phyloP scores from a whole-genome alignment of 2,329 filamentous ascomycete genomes.

The Metarhizium guizhouense region DNA sequence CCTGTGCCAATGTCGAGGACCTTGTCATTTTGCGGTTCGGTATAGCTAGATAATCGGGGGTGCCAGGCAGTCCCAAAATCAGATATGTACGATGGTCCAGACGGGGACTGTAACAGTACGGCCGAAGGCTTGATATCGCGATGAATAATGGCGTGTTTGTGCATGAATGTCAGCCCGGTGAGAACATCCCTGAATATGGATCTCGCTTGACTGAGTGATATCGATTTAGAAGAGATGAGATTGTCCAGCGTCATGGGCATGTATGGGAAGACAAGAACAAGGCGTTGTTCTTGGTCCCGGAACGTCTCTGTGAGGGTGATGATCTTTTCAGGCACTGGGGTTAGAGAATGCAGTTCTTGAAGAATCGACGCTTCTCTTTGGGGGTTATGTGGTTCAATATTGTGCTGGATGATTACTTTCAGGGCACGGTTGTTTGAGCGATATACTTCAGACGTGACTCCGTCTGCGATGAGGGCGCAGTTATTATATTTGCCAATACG shows the following conservation, averaged over 20 bases:
- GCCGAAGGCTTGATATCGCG: conserved; percentile 93
- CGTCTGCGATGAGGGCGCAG: conserved; percentile 50
- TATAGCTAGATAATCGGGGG: conserved; percentile 42
- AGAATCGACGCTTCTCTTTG: conserved; percentile 72
- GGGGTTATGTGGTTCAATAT: conserved; percentile 75
- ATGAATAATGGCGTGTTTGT: conserved; percentile 72
- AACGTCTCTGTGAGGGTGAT: conserved; percentile 68
- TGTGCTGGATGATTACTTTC: conserved; percentile 71
- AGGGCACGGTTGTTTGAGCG: conserved; percentile 58
- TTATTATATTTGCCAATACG: conserved; percentile 44
- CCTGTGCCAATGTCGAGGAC: conserved; percentile 92
- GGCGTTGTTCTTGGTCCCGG: conserved; percentile 57
- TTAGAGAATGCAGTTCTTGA: conserved; percentile 37
- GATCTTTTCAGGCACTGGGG: conserved; percentile 22
- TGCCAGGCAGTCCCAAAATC: conserved; percentile 94
- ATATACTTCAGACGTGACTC: conserved; percentile 79
- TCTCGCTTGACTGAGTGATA: conserved; percentile 23
- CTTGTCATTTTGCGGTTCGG: conserved; percentile 63
- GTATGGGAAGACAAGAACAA: conserved; percentile 81
- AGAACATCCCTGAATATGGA: conserved; percentile 59
- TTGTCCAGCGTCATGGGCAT: conserved; percentile 59
- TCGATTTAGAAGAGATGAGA: conserved; percentile 6
- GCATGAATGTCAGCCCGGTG: conserved; percentile 60
- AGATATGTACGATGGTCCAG: conserved; percentile 68
- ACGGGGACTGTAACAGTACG: conserved; percentile 58